These are phyloP conservation scores for Myxozyma udenii DNA, from an alignment of 805 yeast species.

Conservation along the genomic window DNA sequence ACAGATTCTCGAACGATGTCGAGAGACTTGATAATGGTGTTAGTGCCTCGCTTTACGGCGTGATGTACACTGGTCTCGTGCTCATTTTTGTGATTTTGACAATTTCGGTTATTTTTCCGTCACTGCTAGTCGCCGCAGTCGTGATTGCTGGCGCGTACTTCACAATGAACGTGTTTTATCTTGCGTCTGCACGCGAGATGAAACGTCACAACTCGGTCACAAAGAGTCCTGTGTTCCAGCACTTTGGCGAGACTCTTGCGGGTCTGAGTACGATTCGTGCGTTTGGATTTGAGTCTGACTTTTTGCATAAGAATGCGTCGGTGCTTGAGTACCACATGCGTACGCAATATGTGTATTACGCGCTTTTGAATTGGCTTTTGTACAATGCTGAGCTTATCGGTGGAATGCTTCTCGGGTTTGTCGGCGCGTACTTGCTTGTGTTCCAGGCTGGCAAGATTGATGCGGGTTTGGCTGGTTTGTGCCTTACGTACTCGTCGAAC, in stretches of 20 bases:
- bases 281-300: conserved; percentile 84
- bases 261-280: conserved; percentile 96
- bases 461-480: conserved; percentile 93
- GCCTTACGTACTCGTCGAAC: conserved; percentile 84
- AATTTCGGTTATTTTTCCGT: conserved; percentile 79
- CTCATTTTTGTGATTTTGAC: conserved; percentile 65
- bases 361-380: conserved; percentile 88
- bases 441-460: conserved; percentile 63
- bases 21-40: conserved; percentile 92
- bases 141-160: conserved; percentile 60
- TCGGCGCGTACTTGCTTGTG: conserved; percentile 75
- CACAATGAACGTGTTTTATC: conserved; percentile 68
- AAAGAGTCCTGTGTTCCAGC: conserved; percentile 93
- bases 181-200: conserved; percentile 81
- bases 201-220: conserved; percentile 84
- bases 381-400: conserved; percentile 82
- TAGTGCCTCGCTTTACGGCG: conserved; percentile 71
- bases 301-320: conserved; percentile 71
- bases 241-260: conserved; percentile 84
- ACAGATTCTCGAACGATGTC: conserved; percentile 90
- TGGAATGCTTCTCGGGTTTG: conserved; percentile 64
- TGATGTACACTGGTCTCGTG: conserved; percentile 60
- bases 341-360: conserved; percentile 92
- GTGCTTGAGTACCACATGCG: conserved; percentile 79
- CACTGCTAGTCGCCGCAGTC: conserved; percentile 68